Base-by-base conservation (phyloP, 805 yeast species). In the Priceomyces melissophilus region DNA sequence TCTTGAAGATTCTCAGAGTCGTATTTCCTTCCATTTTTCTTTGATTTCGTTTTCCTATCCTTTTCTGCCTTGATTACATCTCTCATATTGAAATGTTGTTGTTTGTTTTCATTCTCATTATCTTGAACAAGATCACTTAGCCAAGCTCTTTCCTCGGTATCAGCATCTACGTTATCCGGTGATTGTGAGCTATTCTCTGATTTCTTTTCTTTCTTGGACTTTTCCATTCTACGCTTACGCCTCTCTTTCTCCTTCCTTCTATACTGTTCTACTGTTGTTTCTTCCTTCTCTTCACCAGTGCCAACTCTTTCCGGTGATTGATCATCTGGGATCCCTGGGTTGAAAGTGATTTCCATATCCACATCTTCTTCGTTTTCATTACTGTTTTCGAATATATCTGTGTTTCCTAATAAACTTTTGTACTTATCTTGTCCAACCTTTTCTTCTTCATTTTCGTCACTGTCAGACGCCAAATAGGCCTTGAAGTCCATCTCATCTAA, bases 261-360 rank as follows among this genome's bases (percentile, higher is more conserved):
- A 55, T 89, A 78, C 51, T 81, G 84, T 30, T 84, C 90, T 37
- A 93, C 79, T 0, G 96, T 82, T 8, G 82, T 71, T 55, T 86
- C 87, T 38, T 84, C 85, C 30, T 66, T 68, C 11, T 68, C 79
- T n/a, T 54, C 65, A 5, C 4, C 25, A 20, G 7, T 20, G 26
- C 45, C 50, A 17, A 55, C 71, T 30, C 55, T 62, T 37, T 64
- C 64, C n/a, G 43, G 39, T 2, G 54, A 64, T 30, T 55, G 65
- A 14, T 57, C 65, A 23, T 72, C 79, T 34, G 75, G 76, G 39
- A 89, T 64, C 3, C 87, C 97, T 2, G 98, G 96, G 30, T 90
- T 88, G 63, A 93, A 93, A 0, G 97, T 89, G 52, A 93, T 87
- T 60, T 93, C 98, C 88, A 93, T 86, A 55, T 89, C 96, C 23